phyloP scores from a whole-genome alignment of 495 filamentous ascomycete genomes.

The Clohesyomyces aquaticus region DNA sequence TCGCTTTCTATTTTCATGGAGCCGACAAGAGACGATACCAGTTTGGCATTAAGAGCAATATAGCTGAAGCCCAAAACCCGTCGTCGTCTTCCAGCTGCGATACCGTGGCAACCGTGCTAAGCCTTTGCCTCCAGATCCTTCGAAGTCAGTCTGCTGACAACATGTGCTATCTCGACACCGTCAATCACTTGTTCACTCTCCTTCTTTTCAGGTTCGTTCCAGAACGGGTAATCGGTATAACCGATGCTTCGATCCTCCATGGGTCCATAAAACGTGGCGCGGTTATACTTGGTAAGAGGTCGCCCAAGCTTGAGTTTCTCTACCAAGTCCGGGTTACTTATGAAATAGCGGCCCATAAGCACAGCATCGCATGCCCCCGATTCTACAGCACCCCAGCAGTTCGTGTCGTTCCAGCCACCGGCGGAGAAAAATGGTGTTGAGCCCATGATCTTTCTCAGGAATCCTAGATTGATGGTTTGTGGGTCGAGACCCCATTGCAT shows the following conservation, averaged over 20 bases:
- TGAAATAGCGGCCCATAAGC: slow-evolving; percentile 29
- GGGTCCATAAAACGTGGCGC: slow-evolving; percentile 32
- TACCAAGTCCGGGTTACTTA: slow-evolving; percentile 34
- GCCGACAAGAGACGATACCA: too few species aligned
- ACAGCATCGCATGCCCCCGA: slow-evolving; percentile 50
- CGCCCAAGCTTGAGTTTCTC: slow-evolving; percentile 18
- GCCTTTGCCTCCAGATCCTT: too few species aligned
- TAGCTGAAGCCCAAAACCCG: too few species aligned
- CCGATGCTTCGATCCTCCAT: slow-evolving; percentile 16
- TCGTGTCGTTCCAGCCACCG: slow-evolving; percentile 55
- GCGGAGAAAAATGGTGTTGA: slow-evolving; percentile 55
- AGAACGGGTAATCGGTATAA: slow-evolving; percentile 36
- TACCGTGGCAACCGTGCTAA: too few species aligned
- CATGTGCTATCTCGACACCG: too few species aligned
- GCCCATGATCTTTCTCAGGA: slow-evolving; percentile 54
- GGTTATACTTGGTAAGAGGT: slow-evolving; percentile 29
- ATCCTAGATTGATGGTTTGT: slow-evolving; percentile 45
- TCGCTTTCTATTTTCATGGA: too few species aligned
- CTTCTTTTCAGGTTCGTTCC: too few species aligned
- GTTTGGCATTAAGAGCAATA: too few species aligned
- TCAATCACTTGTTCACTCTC: too few species aligned
- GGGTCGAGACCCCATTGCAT: slow-evolving; percentile 50
- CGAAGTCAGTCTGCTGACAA: too few species aligned
- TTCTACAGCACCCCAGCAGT: slow-evolving; percentile 53
- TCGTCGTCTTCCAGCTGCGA: too few species aligned